These are phyloP conservation scores for Arthrocladium fulminans DNA, from an alignment of 2,329 filamentous ascomycete genomes.

Conservation along the genomic window DNA sequence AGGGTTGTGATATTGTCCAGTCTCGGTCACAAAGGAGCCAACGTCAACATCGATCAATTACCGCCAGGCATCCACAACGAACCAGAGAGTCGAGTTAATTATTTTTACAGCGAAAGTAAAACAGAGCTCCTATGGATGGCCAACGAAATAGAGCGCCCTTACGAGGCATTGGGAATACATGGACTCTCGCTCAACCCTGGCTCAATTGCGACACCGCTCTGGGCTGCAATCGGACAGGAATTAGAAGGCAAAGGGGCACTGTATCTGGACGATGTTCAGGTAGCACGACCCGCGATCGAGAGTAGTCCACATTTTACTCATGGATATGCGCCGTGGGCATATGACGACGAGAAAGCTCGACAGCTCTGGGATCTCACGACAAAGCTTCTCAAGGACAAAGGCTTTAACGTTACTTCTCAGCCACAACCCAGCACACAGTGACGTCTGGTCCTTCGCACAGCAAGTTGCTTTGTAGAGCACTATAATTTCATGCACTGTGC, in stretches of 20 bases:
- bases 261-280: slow-evolving; percentile 24
- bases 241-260: slow-evolving; percentile 24
- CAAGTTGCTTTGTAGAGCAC: too few relatives aligned
- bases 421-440: too few relatives aligned
- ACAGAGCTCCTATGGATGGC: slow-evolving; percentile 43
- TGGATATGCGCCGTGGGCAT: slow-evolving; percentile 16
- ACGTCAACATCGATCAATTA: slow-evolving; percentile 32
- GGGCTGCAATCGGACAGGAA: slow-evolving; percentile 23
- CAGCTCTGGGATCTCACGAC: slow-evolving; percentile 15
- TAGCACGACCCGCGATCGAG: slow-evolving; percentile 8
- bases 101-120: slow-evolving; percentile 42
- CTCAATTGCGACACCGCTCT: slow-evolving; percentile 30
- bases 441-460: too few relatives aligned
- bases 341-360: slow-evolving; percentile 13
- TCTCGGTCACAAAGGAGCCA: slow-evolving; percentile 33
- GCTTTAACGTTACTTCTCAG: background rate
- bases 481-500: too few relatives aligned
- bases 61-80: slow-evolving; percentile 24
- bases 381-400: slow-evolving; percentile 3
- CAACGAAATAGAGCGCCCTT: slow-evolving; percentile 43
- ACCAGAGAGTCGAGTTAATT: slow-evolving; percentile 27
- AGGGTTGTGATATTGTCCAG: slow-evolving; percentile 41
- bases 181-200: slow-evolving; percentile 40
- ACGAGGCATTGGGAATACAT: slow-evolving; percentile 36
- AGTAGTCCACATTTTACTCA: slow-evolving; percentile 1